Percentiles rank a stretch among this genome's conserved stretches.
Evolutionary conservation across 2,329 filamentous ascomycete genomes (phyloP).

Genomic region (Plectosphaerella cucumerina): DNA sequence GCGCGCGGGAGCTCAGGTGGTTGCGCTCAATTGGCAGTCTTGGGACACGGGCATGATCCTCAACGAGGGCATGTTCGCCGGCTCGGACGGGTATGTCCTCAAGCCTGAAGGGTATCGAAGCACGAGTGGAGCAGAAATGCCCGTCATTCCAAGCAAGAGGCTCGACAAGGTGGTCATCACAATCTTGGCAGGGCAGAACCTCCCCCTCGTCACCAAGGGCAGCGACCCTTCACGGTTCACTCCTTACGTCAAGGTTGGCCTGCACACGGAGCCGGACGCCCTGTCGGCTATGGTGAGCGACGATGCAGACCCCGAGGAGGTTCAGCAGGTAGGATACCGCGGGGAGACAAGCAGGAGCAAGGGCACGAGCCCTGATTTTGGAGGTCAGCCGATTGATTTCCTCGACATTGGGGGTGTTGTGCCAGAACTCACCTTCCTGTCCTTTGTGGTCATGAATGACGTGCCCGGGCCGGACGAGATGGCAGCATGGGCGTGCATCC

Average conservation of each 20-base stretch:
- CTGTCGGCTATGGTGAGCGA: slow-evolving; percentile 19
- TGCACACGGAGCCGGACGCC: slow-evolving; percentile 67
- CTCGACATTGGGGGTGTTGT: slow-evolving; percentile 2
- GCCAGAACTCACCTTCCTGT: slow-evolving; percentile 1
- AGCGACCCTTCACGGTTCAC: slow-evolving; percentile 39
- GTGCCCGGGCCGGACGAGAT: slow-evolving; percentile 1
- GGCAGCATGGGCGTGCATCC: slow-evolving; percentile 51
- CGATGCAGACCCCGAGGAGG: background rate
- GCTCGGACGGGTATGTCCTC: slow-evolving; percentile 75
- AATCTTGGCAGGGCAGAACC: slow-evolving; percentile 70
- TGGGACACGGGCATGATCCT: slow-evolving; percentile 92
- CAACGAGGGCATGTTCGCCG: slow-evolving; percentile 95
- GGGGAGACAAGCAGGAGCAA: background rate
- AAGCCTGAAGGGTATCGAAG: slow-evolving; percentile 73
- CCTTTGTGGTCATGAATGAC: slow-evolving; percentile 1
- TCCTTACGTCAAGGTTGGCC: slow-evolving; percentile 71
- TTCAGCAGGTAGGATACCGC: background rate
- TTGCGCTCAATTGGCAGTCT: slow-evolving; percentile 96
- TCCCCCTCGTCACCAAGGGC: slow-evolving; percentile 53
- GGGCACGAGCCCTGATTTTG: background rate
- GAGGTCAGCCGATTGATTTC: slow-evolving; percentile 15
- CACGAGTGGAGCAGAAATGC: slow-evolving; percentile 31
- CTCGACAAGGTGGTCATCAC: slow-evolving; percentile 65
- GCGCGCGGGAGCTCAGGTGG: slow-evolving; percentile 95
- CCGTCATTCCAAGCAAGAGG: slow-evolving; percentile 41